Conservation (phyloP, 225 moss, liverwort and hornwort species). For the Pseudoscleropodium purum region DNA sequence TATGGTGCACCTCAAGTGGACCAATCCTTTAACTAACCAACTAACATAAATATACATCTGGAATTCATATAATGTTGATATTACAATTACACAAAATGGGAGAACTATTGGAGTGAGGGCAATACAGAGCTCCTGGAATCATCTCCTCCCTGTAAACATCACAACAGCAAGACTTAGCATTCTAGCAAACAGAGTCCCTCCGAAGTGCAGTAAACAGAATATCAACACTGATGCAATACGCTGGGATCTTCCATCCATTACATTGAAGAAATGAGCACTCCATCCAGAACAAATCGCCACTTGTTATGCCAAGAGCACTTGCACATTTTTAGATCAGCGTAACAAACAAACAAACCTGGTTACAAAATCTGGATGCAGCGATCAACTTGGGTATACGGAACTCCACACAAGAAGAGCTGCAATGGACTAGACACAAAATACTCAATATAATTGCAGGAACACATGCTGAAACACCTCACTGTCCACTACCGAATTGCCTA, state of each 20-base stretch:
- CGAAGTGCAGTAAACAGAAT: conserved; percentile 8
- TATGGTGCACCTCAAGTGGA: background rate
- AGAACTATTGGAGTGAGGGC: background rate
- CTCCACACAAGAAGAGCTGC: conserved; percentile 47
- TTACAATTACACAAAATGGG: background rate
- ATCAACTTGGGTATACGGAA: conserved; percentile 65
- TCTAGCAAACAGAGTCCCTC: conserved; percentile 8
- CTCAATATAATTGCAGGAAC: background rate
- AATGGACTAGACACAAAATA: background rate
- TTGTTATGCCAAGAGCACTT: background rate
- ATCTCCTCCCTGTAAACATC: conserved; percentile 50
- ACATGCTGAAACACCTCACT: background rate
- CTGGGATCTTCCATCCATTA: background rate
- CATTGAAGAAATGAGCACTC: background rate
- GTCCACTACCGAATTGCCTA: background rate
- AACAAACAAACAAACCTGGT: background rate
- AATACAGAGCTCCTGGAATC: conserved; percentile 41
- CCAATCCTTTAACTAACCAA: background rate
- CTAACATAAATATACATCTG: background rate
- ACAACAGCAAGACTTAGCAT: background rate
- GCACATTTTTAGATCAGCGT: background rate
- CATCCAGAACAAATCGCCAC: background rate
- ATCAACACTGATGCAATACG: background rate
- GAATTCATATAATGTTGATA: background rate
- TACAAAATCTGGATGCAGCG: conserved; percentile 42